phyloP scores from a whole-genome alignment of 2,329 filamentous ascomycete species.

The Penicillium sclerotigenum region DNA sequence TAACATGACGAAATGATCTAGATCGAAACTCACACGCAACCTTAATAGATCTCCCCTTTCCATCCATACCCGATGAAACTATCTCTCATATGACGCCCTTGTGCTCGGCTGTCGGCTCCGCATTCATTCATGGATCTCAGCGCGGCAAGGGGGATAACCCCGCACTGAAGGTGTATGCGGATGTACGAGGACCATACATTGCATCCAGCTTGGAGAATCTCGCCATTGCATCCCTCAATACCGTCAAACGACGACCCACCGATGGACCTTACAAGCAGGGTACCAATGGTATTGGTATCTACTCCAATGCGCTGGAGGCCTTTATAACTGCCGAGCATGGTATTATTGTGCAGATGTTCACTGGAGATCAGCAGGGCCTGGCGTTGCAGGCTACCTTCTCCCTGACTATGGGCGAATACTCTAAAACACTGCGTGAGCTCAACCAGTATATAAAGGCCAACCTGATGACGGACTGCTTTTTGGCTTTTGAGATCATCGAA shows the following conservation, averaged over 20 bases:
- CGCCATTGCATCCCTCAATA: constrained; percentile 79
- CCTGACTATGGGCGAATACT: constrained; percentile 73
- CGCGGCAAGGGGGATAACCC: constrained; percentile 60
- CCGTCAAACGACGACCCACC: constrained; percentile 69
- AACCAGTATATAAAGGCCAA: constrained; percentile 87
- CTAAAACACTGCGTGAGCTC: constrained; percentile 79
- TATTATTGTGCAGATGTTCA: constrained; percentile 83
- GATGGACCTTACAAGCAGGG: constrained; percentile 84
- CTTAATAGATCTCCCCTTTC: constrained; percentile 64
- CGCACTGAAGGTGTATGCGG: constrained; percentile 78
- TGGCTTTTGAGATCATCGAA: constrained; percentile 93
- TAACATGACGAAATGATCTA: not conserved
- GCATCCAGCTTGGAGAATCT: constrained; percentile 77
- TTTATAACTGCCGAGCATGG: constrained; percentile 87
- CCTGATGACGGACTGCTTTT: constrained; percentile 84
- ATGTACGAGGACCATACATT: constrained; percentile 84
- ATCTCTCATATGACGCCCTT: constrained; percentile 74
- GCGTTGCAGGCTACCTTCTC: constrained; percentile 79
- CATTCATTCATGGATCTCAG: constrained; percentile 52
- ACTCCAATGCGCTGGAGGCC: constrained; percentile 81
- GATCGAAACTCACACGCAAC: constrained; percentile 4
- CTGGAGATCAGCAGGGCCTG: constrained; percentile 75
- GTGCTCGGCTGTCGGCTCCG: constrained; percentile 69
- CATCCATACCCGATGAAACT: constrained; percentile 72
- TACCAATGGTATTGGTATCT: constrained; percentile 86